phyloP scores from a whole-genome alignment of 345 rosid genomes.

The Eucalyptus regnans region DNA sequence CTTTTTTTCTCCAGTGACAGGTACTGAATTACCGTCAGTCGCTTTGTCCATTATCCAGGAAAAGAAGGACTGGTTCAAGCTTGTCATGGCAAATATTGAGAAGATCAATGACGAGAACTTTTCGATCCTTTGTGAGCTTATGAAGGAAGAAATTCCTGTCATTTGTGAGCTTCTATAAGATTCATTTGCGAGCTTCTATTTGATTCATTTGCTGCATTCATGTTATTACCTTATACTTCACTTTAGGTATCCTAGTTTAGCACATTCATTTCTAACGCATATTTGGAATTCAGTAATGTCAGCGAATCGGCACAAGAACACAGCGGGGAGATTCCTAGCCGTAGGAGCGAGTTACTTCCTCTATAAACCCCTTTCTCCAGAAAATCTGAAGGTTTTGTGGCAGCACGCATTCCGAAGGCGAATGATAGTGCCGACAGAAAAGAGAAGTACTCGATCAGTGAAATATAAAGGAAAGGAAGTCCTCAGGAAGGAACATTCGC shows the following conservation, averaged over 20 bases:
- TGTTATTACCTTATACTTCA: not conserved
- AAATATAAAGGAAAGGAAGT: not conserved
- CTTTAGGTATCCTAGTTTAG: not conserved
- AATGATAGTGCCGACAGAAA: not conserved
- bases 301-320: not conserved
- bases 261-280: not conserved
- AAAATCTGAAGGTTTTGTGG: slow-evolving; percentile 32
- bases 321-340: not conserved
- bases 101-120: slow-evolving; percentile 6
- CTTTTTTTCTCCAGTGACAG: slow-evolving; percentile 17
- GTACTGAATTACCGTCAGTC: not conserved
- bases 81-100: slow-evolving; percentile 26
- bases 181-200: not conserved
- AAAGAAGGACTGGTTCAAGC: slow-evolving; percentile 7
- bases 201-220: not conserved
- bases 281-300: slow-evolving; percentile 20
- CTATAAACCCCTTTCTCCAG: slow-evolving; percentile 11
- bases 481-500: not conserved
- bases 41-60: slow-evolving; percentile 18
- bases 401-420: slow-evolving; percentile 7
- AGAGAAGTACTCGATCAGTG: not conserved
- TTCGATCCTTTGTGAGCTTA: slow-evolving; percentile 1
- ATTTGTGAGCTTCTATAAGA: slow-evolving; percentile 11
- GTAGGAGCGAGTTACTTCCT: slow-evolving; percentile 17
- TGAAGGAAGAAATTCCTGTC: slow-evolving; percentile 10